Base-by-base conservation (phyloP, 1,284 basidiomycete genomes). In the Naganishia albida region DNA sequence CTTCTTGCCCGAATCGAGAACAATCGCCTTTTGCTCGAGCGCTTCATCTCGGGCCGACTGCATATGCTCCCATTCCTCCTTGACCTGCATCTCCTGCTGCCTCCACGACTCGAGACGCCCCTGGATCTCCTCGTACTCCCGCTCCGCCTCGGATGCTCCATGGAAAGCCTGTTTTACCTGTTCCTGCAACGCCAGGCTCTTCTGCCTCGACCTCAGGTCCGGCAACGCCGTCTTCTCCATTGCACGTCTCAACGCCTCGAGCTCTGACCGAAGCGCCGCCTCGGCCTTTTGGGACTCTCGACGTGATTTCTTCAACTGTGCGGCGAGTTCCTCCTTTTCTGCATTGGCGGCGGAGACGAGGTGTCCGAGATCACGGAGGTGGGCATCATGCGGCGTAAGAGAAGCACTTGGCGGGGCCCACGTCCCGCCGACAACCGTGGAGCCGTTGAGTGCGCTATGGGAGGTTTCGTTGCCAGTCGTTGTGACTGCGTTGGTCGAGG, bases 111-210 rank as follows among this genome's bases (percentile, higher is more conserved):
- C 72, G 67, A 77, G 65, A 15, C 72, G 71, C 10, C 48, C 66
- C 57, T 75, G 72, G 13, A 78, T 75, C 12, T 66, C 69, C 13
- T 53, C 68, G 4, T 73, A 67, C 65, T 79, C 75, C 44, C 70
- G 68, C 44, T 76, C 77, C 2, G 77, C 76, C 3, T 70, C 55
- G 50, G 78, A 75, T 0, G 77, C 74, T 0, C 70, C 77, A 0
- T 76, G 75, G 71, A 74, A 77, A 7, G 73, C 78, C 65, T 80
- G 78, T 66, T 80, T 80, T 53, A 78, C 78, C 65, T 80, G 78
- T 64, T 80, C 77, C 65, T 80, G 77, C 30, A 78, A 62, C 6
- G 78, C 78, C 30, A 80, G 66, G 39, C 75, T 73, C 65, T 80
- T 80, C 56, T 80, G 78, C 66, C 77, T 75, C 23, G 76, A 75